phyloP scores from a whole-genome alignment of 768 basidiomycete species.

The Boletus reticuloceps region DNA sequence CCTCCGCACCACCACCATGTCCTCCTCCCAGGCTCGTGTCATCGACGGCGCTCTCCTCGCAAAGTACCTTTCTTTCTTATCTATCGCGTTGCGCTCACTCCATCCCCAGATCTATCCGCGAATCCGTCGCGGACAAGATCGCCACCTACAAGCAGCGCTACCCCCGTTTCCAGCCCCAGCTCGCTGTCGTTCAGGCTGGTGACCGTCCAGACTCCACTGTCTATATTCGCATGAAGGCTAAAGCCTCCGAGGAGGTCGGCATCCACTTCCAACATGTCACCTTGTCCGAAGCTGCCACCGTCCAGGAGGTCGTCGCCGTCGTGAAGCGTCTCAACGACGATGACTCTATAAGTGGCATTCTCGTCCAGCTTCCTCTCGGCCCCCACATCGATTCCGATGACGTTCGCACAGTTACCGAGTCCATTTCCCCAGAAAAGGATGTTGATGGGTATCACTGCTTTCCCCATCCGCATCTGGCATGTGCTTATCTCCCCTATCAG shows the following conservation, averaged over 20 bases:
- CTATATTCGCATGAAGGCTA: constrained; percentile 97
- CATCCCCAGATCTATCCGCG: constrained; percentile 69
- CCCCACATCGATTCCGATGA: constrained; percentile 77
- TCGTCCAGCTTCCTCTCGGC: constrained; percentile 94
- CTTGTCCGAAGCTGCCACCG: constrained; percentile 63
- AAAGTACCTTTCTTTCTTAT: constrained; percentile 52
- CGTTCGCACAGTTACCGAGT: constrained; percentile 91
- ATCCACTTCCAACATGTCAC: constrained; percentile 82
- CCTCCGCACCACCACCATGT: constrained; percentile 33
- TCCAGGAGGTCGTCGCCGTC: constrained; percentile 70
- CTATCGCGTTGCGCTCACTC: constrained; percentile 13
- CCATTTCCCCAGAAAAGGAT: constrained; percentile 91
- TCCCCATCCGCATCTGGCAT: not conserved
- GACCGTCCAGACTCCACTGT: constrained; percentile 85
- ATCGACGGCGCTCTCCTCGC: constrained; percentile 87
- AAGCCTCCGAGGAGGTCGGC: constrained; percentile 92
- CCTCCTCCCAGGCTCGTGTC: constrained; percentile 46
- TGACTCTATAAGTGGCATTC: constrained; percentile 77
- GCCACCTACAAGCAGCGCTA: constrained; percentile 56
- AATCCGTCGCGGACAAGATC: constrained; percentile 71
- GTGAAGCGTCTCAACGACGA: constrained; percentile 86
- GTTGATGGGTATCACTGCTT: constrained; percentile 77
- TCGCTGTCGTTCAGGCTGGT: constrained; percentile 94
- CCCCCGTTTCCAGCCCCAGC: constrained; percentile 88
- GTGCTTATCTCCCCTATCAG: constrained; percentile 38